These are phyloP conservation scores for Prunus padus DNA, from an alignment of 306 rosid species.

Conservation along the genomic window DNA sequence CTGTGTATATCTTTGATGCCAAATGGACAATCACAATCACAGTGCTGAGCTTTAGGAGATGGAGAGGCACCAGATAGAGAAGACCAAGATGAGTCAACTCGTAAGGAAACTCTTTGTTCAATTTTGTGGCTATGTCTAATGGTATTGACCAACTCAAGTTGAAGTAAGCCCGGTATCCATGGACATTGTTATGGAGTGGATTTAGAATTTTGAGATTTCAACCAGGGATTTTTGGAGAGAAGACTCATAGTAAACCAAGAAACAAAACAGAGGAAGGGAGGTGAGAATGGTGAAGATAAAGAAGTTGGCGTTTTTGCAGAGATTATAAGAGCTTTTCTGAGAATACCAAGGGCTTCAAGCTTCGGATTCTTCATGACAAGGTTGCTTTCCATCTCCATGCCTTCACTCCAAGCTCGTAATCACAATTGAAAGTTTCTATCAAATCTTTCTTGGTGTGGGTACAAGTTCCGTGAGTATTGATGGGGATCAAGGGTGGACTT, in stretches of 20 bases:
- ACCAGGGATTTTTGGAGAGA: conserved; percentile 31
- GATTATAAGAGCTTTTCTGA: conserved; percentile 38
- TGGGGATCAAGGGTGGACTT: not conserved
- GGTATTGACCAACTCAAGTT: not conserved
- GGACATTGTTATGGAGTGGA: not conserved
- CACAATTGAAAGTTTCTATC: not conserved
- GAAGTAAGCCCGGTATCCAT: not conserved
- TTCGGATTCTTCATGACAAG: conserved; percentile 31
- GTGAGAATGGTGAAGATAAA: conserved; percentile 40
- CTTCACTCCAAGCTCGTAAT: not conserved
- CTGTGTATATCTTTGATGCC: conserved; percentile 7
- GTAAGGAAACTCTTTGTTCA: not conserved
- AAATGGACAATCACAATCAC: not conserved
- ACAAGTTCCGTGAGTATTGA: not conserved
- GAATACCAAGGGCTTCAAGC: conserved; percentile 34
- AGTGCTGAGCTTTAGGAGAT: conserved; percentile 6
- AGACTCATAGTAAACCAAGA: conserved; percentile 45
- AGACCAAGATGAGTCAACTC: not conserved
- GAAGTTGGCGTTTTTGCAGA: conserved; percentile 48
- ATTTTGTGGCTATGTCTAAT: not conserved
- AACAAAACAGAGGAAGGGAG: conserved; percentile 49
- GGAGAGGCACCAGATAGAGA: conserved; percentile 17
- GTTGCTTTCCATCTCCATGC: conserved; percentile 30
- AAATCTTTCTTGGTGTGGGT: not conserved
- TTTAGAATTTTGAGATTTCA: conserved; percentile 10